These are phyloP conservation scores for Boletellus sp. DNA, from an alignment of 1,284 basidiomycete species.

Conservation along the genomic window DNA sequence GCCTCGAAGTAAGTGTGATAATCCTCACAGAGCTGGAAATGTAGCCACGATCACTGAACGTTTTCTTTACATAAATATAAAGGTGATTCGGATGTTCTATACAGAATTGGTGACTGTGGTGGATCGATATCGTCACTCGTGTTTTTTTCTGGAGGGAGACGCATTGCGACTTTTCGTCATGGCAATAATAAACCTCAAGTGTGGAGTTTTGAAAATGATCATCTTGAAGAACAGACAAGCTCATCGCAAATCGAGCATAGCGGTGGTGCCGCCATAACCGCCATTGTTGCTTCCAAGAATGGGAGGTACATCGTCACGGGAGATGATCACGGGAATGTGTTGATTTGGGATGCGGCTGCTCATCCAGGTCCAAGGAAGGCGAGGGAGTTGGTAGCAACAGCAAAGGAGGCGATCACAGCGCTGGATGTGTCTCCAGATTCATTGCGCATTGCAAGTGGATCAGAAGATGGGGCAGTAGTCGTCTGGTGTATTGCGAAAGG, in stretches of 20 bases:
- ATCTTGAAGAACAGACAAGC: neutral
- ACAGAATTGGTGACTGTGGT: no score
- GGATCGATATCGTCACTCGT: neutral
- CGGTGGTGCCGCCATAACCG: neutral
- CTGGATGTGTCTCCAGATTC: conserved; percentile 3
- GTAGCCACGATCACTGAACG: no score
- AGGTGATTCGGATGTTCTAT: no score
- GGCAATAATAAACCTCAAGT: neutral
- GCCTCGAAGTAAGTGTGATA: no score
- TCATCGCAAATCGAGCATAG: neutral
- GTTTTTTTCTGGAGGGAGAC: neutral
- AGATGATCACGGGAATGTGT: conserved; percentile 1
- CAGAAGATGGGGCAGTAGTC: neutral
- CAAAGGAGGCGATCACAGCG: neutral
- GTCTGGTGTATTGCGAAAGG: conserved; percentile 1
- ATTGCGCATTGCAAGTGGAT: neutral
- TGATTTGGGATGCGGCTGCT: conserved; percentile 2
- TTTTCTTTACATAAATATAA: no score
- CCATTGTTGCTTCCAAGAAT: conserved; percentile 7
- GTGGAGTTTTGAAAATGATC: neutral
- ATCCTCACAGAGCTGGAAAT: no score
- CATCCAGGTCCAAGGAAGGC: neutral
- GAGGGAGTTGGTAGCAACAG: neutral
- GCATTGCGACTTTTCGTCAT: neutral
- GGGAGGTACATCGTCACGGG: conserved; percentile 10